Percentiles rank a stretch among this genome's conserved stretches.
These are phyloP conservation scores for Mortierella claussenii DNA, from an alignment of 192 early-diverging fungal species.

Conservation along the genomic window DNA sequence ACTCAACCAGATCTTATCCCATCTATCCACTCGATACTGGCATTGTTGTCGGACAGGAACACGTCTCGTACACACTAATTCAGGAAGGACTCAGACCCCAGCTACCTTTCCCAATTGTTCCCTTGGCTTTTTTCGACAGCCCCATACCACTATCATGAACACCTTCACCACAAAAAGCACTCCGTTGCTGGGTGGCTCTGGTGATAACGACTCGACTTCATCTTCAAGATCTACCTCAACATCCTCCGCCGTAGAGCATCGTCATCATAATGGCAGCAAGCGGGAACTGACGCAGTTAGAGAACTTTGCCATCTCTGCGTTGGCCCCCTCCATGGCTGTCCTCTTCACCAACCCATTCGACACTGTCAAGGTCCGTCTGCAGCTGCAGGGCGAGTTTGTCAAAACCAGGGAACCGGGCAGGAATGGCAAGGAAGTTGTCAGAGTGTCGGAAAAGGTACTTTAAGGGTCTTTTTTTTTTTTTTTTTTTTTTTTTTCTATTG, in stretches of 20 bases:
- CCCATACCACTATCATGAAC: slow-evolving; percentile 39
- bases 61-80: too few relatives aligned
- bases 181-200: slow-evolving; percentile 39
- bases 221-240: neutral
- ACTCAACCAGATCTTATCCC: too few relatives aligned
- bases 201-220: slow-evolving; percentile 20
- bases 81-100: too few relatives aligned
- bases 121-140: too few relatives aligned
- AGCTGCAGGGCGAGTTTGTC: slow-evolving; percentile 72
- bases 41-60: too few relatives aligned
- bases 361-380: slow-evolving; percentile 79
- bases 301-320: slow-evolving; percentile 69
- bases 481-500: neutral
- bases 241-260: slow-evolving; percentile 1
- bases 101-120: too few relatives aligned
- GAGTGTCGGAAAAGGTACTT: slow-evolving; percentile 58
- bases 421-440: slow-evolving; percentile 49
- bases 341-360: slow-evolving; percentile 85
- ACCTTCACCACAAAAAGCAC: slow-evolving; percentile 54
- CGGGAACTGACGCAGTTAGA: slow-evolving; percentile 59
- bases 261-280: neutral
- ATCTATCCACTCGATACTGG: too few relatives aligned
- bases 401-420: slow-evolving; percentile 48
- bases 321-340: slow-evolving; percentile 74
- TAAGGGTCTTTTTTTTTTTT: neutral